These are phyloP conservation scores for Penicillium sp. DNA, from an alignment of 2,329 filamentous ascomycete species.

Conservation along the genomic window DNA sequence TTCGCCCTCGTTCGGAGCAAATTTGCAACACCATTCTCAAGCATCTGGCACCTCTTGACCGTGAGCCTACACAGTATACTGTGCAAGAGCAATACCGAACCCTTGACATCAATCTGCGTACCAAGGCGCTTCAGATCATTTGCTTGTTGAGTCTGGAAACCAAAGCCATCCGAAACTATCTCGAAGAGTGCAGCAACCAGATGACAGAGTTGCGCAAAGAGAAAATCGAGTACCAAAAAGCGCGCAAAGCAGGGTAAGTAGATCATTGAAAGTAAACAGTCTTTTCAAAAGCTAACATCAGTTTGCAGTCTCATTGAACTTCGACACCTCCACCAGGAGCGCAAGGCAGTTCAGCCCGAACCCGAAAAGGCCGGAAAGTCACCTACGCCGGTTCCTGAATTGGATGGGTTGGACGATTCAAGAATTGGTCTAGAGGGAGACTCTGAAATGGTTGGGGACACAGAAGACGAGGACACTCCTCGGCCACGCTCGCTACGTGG, in stretches of 20 bases:
- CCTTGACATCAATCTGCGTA: slow-evolving; percentile 79
- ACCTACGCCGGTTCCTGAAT: slow-evolving; percentile 44
- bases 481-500: slow-evolving; percentile 59
- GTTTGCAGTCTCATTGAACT: slow-evolving; percentile 44
- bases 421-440: slow-evolving; percentile 58
- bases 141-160: slow-evolving; percentile 84
- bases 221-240: slow-evolving; percentile 87
- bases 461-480: slow-evolving; percentile 65
- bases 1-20: slow-evolving; percentile 67
- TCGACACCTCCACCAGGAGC: slow-evolving; percentile 48
- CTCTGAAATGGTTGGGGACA: slow-evolving; percentile 62
- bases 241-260: slow-evolving; percentile 63
- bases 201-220: slow-evolving; percentile 96
- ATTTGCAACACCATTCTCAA: slow-evolving; percentile 75
- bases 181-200: slow-evolving; percentile 87
- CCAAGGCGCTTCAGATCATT: slow-evolving; percentile 78
- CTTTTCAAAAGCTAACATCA: slow-evolving; percentile 12
- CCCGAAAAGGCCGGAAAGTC: slow-evolving; percentile 39
- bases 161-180: slow-evolving; percentile 78
- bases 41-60: slow-evolving; percentile 74
- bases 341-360: slow-evolving; percentile 49
- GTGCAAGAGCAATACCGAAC: slow-evolving; percentile 69
- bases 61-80: slow-evolving; percentile 72
- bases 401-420: slow-evolving; percentile 39
- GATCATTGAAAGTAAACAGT: slow-evolving; percentile 2